phyloP scores from a whole-genome alignment of 768 basidiomycete species.

The Collybiopsis confluens region DNA sequence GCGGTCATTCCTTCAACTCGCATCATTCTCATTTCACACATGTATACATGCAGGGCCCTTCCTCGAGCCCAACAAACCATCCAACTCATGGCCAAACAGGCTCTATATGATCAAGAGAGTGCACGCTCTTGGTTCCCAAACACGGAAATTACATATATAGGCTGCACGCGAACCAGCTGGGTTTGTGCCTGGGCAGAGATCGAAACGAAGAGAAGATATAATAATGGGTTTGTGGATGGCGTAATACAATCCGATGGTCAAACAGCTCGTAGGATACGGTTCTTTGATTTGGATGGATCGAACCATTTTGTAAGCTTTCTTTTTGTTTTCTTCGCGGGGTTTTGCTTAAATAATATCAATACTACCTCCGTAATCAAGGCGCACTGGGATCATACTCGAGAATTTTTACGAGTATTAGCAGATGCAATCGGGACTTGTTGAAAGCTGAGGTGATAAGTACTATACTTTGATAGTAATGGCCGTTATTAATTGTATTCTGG shows the following conservation, averaged over 20 bases:
- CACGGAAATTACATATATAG: constrained; percentile 1
- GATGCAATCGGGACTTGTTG: not conserved
- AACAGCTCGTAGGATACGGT: not conserved
- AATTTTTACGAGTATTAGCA: not conserved
- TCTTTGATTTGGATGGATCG: not conserved
- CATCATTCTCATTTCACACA: not conserved
- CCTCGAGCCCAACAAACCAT: constrained; percentile 2
- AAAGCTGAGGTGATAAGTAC: too few relatives aligned
- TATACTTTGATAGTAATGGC: too few relatives aligned
- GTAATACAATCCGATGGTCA: not conserved
- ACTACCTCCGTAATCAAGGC: too few relatives aligned
- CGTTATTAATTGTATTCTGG: too few relatives aligned
- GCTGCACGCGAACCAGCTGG: constrained; percentile 8
- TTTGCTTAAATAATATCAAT: too few relatives aligned
- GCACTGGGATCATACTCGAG: not conserved
- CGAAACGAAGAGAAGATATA: constrained; percentile 11
- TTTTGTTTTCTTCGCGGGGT: not conserved
- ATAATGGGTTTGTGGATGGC: not conserved
- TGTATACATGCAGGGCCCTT: not conserved
- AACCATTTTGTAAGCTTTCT: not conserved
- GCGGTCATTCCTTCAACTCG: not conserved
- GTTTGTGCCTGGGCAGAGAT: constrained; percentile 5
- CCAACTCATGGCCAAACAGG: not conserved
- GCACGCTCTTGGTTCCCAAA: constrained; percentile 6
- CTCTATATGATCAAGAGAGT: constrained; percentile 8